Base-by-base conservation (phyloP, 2,329 filamentous ascomycete species). In the Hymenoscyphus albidus region DNA sequence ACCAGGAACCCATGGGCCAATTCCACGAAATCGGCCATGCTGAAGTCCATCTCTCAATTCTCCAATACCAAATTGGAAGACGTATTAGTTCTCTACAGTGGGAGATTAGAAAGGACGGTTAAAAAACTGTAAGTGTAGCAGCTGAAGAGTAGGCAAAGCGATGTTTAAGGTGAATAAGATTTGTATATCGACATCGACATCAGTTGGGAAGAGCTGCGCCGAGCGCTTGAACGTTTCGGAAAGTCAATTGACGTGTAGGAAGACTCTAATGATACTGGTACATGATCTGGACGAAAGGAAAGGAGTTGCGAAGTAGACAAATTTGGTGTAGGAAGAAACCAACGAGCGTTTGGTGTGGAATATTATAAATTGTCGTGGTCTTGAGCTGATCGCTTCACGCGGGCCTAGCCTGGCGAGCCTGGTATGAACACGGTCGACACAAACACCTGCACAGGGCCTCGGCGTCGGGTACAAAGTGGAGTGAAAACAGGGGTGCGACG, bases 351-450 rank as follows among this genome's bases (percentile, higher is more conserved):
- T 60, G 38, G 59, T 5, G 9, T 22, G 44, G 44, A 27, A 27
- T 27, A 27, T 27, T 3, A 27, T 27, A 27, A 27, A 27, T 58
- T 58, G 62, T 64, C 38, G 62, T 48, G 59, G 56, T 62, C 35
- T 51, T 32, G 13, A 59, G 39, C 42, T 51, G 42, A 42, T 13
- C 16, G 22, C 7, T 12, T 32, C 58, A 55, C 16, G 27, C 27
- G 27, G 27, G 27, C 27, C 27, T 27, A 2, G 27, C 27, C 27
- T 27, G 27, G 1, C 27, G 27, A 27, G 27, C 27, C 14, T 40
- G 56, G 63, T 68, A 55, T 69, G 67, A 70, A 70, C 69, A 70
- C 69, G 67, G 62, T 70, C 64, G 60, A 61, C 64, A 65, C 62
- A 67, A 68, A 10, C 35, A 7, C 35, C 3, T 7, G 35, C 35